Percentiles rank a stretch among this genome's conserved stretches.
Evolutionary conservation across 2,329 filamentous ascomycete genomes (phyloP).

Genomic region (Furcasterigmium sp.): DNA sequence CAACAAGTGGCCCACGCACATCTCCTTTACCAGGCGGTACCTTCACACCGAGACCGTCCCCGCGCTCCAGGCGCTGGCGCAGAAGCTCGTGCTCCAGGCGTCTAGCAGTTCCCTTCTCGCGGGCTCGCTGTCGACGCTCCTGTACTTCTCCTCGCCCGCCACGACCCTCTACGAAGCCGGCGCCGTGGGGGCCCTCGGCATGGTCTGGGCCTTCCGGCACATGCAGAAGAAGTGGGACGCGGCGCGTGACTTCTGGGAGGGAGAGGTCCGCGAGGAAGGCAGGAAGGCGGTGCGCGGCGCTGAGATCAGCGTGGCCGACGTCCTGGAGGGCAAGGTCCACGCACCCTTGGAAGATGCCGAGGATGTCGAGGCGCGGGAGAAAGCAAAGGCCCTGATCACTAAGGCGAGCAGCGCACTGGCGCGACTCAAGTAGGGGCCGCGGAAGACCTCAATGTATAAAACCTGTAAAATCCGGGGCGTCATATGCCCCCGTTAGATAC

Average conservation of each 20-base stretch:
- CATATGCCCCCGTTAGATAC: background rate
- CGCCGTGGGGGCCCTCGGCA: slow-evolving; percentile 54
- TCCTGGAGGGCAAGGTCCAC: slow-evolving; percentile 29
- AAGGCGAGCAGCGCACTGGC: slow-evolving; percentile 43
- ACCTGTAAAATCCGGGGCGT: background rate
- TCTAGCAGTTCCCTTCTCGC: slow-evolving; percentile 65
- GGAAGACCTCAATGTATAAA: background rate
- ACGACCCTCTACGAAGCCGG: slow-evolving; percentile 55
- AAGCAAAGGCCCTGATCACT: slow-evolving; percentile 38
- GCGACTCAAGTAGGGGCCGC: slow-evolving; percentile 35
- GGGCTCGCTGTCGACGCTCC: slow-evolving; percentile 46
- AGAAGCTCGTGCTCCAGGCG: slow-evolving; percentile 70
- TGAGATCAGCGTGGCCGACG: slow-evolving; percentile 45
- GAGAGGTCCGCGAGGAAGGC: slow-evolving; percentile 61
- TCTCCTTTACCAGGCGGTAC: slow-evolving; percentile 63
- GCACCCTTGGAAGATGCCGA: slow-evolving; percentile 14
- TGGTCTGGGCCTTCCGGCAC: slow-evolving; percentile 52
- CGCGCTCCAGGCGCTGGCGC: slow-evolving; percentile 65
- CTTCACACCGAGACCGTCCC: slow-evolving; percentile 64
- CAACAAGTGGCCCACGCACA: slow-evolving; percentile 66
- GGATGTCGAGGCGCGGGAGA: slow-evolving; percentile 27
- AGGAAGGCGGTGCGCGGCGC: slow-evolving; percentile 55
- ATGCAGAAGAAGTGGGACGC: slow-evolving; percentile 60
- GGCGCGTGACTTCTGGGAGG: slow-evolving; percentile 57
- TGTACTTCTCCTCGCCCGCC: slow-evolving; percentile 51